These are phyloP conservation scores for Bruguiera parviflora DNA, from an alignment of 345 rosid genomes.

Conservation along the genomic window DNA sequence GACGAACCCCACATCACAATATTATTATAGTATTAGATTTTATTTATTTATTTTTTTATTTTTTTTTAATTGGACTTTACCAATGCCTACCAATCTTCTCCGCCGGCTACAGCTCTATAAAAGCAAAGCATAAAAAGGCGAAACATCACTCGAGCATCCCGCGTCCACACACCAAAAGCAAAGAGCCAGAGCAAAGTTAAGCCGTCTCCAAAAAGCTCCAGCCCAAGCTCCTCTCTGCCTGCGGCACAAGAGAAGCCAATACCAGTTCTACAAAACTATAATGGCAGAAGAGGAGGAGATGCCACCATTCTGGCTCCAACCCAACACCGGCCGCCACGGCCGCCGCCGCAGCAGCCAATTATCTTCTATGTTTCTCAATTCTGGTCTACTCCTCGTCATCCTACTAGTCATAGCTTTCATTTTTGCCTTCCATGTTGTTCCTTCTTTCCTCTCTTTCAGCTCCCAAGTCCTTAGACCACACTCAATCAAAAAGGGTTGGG, in stretches of 20 bases:
- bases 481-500: slow-evolving; percentile 68
- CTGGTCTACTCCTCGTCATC: slow-evolving; percentile 40
- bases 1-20: neutral
- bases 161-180: neutral
- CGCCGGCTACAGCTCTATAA: neutral
- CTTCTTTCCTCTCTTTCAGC: slow-evolving; percentile 44
- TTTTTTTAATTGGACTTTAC: neutral
- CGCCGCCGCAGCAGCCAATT: slow-evolving; percentile 32
- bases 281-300: slow-evolving; percentile 61
- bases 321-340: slow-evolving; percentile 23
- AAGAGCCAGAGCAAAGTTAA: neutral
- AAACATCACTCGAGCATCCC: neutral
- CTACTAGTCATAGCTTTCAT: slow-evolving; percentile 27
- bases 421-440: slow-evolving; percentile 44
- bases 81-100: neutral
- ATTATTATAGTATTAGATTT: neutral
- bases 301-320: slow-evolving; percentile 72
- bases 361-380: slow-evolving; percentile 39
- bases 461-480: slow-evolving; percentile 61
- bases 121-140: neutral
- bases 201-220: neutral
- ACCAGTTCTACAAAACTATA: neutral
- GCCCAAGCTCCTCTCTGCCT: too few relatives aligned
- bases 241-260: neutral
- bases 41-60: too few relatives aligned